Conservation (phyloP, 1,284 basidiomycete species). For the Cryptococcus sp. region DNA sequence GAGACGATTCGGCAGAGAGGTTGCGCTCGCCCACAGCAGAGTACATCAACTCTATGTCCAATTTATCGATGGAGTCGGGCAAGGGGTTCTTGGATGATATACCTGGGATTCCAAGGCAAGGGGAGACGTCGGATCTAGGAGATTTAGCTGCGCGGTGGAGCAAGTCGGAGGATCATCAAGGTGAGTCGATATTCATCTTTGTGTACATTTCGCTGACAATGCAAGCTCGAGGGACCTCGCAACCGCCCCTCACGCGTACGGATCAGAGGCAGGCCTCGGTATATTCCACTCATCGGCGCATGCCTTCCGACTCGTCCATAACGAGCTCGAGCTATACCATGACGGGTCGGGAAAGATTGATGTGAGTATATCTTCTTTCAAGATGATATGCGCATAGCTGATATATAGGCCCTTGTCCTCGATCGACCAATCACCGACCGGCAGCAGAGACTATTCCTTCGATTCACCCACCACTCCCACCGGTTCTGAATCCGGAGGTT, state of each 20-base stretch:
- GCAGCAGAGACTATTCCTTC: conserved; percentile 15
- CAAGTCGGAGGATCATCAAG: neutral
- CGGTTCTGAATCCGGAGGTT: conserved; percentile 32
- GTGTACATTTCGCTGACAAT: neutral
- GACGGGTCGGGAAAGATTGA: conserved; percentile 14
- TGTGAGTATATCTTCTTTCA: conserved; percentile 17
- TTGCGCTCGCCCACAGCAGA: conserved; percentile 21
- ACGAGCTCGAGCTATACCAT: conserved; percentile 38
- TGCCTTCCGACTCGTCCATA: conserved; percentile 42
- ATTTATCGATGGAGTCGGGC: conserved; percentile 14
- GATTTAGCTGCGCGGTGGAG: conserved; percentile 3
- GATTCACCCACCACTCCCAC: conserved; percentile 38
- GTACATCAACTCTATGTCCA: conserved; percentile 19
- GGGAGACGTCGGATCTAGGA: conserved; percentile 10
- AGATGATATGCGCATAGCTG: neutral
- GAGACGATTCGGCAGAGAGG: conserved; percentile 3
- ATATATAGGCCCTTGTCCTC: conserved; percentile 31
- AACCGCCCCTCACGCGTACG: conserved; percentile 8
- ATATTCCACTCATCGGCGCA: conserved; percentile 32
- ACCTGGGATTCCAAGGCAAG: conserved; percentile 20
- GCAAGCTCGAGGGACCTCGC: conserved; percentile 3
- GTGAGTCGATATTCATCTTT: neutral
- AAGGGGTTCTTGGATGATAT: conserved; percentile 20
- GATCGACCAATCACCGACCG: conserved; percentile 20
- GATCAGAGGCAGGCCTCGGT: conserved; percentile 9